Conservation (phyloP, 495 filamentous ascomycete species). For the Parachaetomium inaequale region DNA sequence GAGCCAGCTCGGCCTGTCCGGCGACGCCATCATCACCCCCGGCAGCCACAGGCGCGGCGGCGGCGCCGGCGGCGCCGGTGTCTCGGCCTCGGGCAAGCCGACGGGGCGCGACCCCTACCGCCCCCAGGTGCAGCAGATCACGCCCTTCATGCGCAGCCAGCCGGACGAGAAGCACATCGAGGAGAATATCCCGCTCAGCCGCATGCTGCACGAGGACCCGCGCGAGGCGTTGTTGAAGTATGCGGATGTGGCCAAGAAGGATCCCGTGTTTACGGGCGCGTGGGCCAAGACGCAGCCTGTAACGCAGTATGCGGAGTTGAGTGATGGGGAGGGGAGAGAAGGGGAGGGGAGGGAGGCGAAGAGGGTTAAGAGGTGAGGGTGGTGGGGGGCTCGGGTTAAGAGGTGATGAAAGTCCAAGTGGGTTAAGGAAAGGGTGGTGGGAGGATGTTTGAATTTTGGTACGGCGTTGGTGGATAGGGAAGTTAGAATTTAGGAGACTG, state of each 20-base stretch:
- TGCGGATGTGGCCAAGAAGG: conserved; percentile 88
- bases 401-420: too few species aligned
- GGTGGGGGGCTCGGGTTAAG: not conserved
- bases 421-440: too few species aligned
- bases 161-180: conserved; percentile 87
- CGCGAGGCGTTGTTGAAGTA: conserved; percentile 92
- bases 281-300: conserved; percentile 92
- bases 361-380: conserved; percentile 46
- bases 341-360: conserved; percentile 63
- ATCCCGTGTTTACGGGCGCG: conserved; percentile 89
- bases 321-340: conserved; percentile 78
- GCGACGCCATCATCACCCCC: conserved; percentile 73
- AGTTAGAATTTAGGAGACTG: too few species aligned
- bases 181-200: conserved; percentile 80
- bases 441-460: too few species aligned
- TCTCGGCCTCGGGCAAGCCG: conserved; percentile 74
- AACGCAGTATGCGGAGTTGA: conserved; percentile 87
- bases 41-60: conserved; percentile 47
- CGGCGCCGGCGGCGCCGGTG: conserved; percentile 64
- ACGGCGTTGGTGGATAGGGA: too few species aligned
- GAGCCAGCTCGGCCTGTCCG: conserved; percentile 64
- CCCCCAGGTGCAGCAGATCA: conserved; percentile 77
- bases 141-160: conserved; percentile 86
- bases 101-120: conserved; percentile 72
- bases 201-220: conserved; percentile 97